Conservation (phyloP, 2,329 filamentous ascomycete genomes). For the Microcera coccophila region DNA sequence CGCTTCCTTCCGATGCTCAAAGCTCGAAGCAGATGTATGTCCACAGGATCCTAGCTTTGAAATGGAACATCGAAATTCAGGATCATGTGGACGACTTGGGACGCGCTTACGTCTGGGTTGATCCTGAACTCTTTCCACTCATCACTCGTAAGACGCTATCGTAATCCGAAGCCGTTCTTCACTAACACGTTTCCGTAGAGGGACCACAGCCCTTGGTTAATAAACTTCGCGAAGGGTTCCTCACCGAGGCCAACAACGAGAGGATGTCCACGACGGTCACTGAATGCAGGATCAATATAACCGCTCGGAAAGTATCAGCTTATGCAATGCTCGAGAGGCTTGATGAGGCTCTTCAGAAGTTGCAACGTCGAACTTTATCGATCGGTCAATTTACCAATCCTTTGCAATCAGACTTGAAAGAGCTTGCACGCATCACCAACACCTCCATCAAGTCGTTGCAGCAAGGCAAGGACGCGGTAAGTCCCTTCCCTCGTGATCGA, state of each 20-base stretch:
- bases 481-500: neutral
- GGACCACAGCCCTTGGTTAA: constrained; percentile 22
- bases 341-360: constrained; percentile 26
- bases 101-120: constrained; percentile 37
- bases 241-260: constrained; percentile 31
- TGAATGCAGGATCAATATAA: constrained; percentile 28
- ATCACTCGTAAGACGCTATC: constrained; percentile 40
- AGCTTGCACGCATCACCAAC: constrained; percentile 33
- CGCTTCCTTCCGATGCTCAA: constrained; percentile 11
- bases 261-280: constrained; percentile 22
- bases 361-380: constrained; percentile 27
- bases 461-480: constrained; percentile 19
- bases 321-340: constrained; percentile 35
- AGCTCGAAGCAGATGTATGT: constrained; percentile 40
- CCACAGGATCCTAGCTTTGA: constrained; percentile 43
- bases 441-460: constrained; percentile 26
- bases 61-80: constrained; percentile 48
- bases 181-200: constrained; percentile 11
- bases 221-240: constrained; percentile 28
- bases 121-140: constrained; percentile 40
- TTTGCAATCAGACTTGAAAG: constrained; percentile 21
- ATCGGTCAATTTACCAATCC: constrained; percentile 19
- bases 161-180: neutral
- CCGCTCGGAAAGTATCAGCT: constrained; percentile 27
- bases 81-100: constrained; percentile 44